phyloP scores from a whole-genome alignment of 176 grass and related monocot species.

The Ensete glaucum region DNA sequence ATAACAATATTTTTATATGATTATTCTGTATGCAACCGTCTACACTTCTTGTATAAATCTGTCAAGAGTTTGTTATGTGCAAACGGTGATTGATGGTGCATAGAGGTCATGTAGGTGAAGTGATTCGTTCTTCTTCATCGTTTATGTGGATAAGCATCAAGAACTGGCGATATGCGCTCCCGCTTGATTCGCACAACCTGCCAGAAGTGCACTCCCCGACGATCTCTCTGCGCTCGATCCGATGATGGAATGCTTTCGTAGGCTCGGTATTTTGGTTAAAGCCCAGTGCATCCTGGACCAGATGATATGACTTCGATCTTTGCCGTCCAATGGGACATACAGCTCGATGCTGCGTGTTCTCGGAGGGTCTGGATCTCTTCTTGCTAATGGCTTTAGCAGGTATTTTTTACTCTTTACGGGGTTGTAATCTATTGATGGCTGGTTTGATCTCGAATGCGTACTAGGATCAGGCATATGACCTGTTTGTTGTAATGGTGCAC shows the following conservation, averaged over 20 bases:
- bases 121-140: no score
- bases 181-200: background rate
- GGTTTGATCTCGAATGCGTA: constrained; percentile 3
- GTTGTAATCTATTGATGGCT: background rate
- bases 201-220: background rate
- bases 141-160: no score
- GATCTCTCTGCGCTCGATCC: constrained; percentile 1
- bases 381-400: background rate
- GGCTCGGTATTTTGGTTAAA: background rate
- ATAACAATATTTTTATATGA: no score
- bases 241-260: constrained; percentile 10
- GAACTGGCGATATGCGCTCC: no score
- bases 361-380: constrained; percentile 18
- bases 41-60: no score
- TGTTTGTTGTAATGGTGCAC: constrained; percentile 16
- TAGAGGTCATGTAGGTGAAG: no score
- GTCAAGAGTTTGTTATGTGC: no score
- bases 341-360: background rate
- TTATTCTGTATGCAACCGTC: no score
- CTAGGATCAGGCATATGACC: constrained; percentile 5
- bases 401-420: background rate
- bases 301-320: constrained; percentile 9
- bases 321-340: constrained; percentile 7
- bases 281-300: constrained; percentile 5
- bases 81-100: no score